A percentile compares a stretch with the other conserved stretches of the same genome.
Conservation (phyloP, 2,329 filamentous ascomycete species). For the Aschersonia sp. region DNA sequence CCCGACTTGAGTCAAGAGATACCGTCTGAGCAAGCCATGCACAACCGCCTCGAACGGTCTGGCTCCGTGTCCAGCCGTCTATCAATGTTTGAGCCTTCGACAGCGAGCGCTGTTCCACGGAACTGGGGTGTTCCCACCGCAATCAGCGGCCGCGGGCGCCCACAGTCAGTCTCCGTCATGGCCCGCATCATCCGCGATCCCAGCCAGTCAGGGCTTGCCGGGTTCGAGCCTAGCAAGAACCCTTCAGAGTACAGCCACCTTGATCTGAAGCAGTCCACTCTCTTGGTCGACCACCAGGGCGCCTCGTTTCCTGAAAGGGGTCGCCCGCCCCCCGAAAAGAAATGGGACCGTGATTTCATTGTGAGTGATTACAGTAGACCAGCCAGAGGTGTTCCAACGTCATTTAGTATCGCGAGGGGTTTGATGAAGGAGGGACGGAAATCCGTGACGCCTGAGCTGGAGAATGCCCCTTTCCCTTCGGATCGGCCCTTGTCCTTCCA, state of each 20-base stretch:
- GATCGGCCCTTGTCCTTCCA: constrained; percentile 32
- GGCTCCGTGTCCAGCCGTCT: constrained; percentile 40
- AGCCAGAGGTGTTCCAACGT: constrained; percentile 35
- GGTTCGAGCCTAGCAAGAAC: constrained; percentile 25
- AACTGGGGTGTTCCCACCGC: constrained; percentile 8
- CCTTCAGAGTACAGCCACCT: constrained; percentile 29
- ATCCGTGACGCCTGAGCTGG: constrained; percentile 27
- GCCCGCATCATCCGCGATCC: constrained; percentile 66
- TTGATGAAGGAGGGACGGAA: constrained; percentile 46
- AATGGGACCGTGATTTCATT: constrained; percentile 16
- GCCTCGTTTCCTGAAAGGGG: constrained; percentile 11
- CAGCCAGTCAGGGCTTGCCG: constrained; percentile 23
- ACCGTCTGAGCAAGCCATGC: constrained; percentile 26
- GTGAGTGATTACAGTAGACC: constrained; percentile 20
- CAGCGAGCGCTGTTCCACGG: constrained; percentile 8
- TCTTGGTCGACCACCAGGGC: constrained; percentile 40
- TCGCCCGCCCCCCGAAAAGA: constrained; percentile 16
- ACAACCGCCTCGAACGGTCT: constrained; percentile 28
- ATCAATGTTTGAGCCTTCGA: constrained; percentile 35
- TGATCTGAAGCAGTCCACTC: constrained; percentile 43
- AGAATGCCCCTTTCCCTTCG: constrained; percentile 24
- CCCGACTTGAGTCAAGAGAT: constrained; percentile 28
- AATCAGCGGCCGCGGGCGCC: constrained; percentile 29
- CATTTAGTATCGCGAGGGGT: constrained; percentile 42
- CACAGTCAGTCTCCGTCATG: constrained; percentile 78